Evolutionary conservation across 2,329 filamentous ascomycete species (phyloP).

Genomic region (Clathrospora elynae): DNA sequence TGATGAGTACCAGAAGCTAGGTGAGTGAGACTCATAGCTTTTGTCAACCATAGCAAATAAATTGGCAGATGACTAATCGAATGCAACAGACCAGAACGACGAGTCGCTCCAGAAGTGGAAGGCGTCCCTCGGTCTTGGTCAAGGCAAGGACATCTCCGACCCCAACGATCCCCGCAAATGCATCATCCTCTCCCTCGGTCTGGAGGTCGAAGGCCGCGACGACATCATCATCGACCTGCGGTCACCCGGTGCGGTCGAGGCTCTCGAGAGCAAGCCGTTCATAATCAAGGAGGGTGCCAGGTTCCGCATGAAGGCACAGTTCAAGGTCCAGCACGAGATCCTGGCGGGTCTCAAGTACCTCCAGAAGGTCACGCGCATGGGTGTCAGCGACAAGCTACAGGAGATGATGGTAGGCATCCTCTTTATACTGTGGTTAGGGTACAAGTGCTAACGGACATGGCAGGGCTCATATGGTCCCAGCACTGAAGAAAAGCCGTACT

Average conservation of each 20-base stretch:
- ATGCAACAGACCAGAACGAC: conserved; percentile 68
- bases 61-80: conserved; percentile 11
- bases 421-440: neutral
- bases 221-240: conserved; percentile 91
- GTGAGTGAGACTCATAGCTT: conserved; percentile 59
- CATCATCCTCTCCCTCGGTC: conserved; percentile 88
- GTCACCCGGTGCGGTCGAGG: conserved; percentile 70
- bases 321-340: conserved; percentile 97
- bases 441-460: conserved; percentile 16
- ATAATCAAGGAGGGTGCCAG: conserved; percentile 94
- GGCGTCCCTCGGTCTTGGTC: conserved; percentile 85
- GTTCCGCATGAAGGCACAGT: conserved; percentile 93
- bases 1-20: conserved; percentile 91
- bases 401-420: conserved; percentile 84
- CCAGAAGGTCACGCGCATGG: conserved; percentile 89
- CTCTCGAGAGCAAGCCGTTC: conserved; percentile 90
- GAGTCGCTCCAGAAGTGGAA: conserved; percentile 98
- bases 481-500: conserved; percentile 82
- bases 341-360: conserved; percentile 94
- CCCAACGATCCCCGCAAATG: conserved; percentile 82
- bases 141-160: conserved; percentile 57
- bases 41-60: neutral
- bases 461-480: conserved; percentile 92
- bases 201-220: conserved; percentile 79
- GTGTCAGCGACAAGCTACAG: conserved; percentile 86